Percentiles rank a stretch among this genome's conserved stretches.
These are phyloP conservation scores for Mycocentrospora acerina DNA, from an alignment of 2,329 filamentous ascomycete genomes.

Conservation along the genomic window DNA sequence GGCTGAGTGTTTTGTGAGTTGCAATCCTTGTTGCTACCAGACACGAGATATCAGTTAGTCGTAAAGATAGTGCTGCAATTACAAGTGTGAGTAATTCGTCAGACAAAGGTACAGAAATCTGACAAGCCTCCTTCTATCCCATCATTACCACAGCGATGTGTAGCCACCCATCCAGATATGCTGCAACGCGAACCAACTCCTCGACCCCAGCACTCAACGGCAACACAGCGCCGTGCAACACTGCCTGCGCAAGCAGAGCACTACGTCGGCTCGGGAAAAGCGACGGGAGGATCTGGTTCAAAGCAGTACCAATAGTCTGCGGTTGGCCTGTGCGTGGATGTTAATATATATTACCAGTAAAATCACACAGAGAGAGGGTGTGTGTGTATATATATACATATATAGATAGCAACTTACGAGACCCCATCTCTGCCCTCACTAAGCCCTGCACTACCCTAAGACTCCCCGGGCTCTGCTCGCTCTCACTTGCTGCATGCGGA, in stretches of 20 bases:
- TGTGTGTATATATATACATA: too few species aligned
- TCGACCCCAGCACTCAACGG: conserved; percentile 79
- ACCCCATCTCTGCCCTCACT: conserved; percentile 55
- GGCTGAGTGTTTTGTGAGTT: too few species aligned
- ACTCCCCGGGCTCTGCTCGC: conserved; percentile 38
- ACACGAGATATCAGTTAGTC: too few species aligned
- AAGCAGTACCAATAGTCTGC: conserved; percentile 73
- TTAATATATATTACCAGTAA: conserved; percentile 12
- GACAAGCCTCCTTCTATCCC: conserved; percentile 36
- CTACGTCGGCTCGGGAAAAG: conserved; percentile 87
- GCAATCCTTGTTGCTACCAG: too few species aligned
- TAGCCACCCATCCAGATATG: conserved; percentile 91
- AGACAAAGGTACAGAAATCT: too few species aligned
- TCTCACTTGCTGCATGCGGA: conserved; percentile 47
- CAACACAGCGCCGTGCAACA: conserved; percentile 82
- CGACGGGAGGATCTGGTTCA: conserved; percentile 73
- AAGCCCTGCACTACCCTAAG: conserved; percentile 68
- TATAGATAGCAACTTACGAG: conserved; percentile 32
- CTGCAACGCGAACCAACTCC: conserved; percentile 77
- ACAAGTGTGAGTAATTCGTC: too few species aligned
- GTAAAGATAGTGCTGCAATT: too few species aligned
- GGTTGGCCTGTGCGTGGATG: conserved; percentile 47
- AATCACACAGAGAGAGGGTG: conserved; percentile 3
- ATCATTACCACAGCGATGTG: conserved; percentile 79
- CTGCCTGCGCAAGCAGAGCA: conserved; percentile 77